A percentile compares a stretch with the other conserved stretches of the same genome.
Evolutionary conservation across 164 flowering plant genomes (phyloP).

Genomic region (Vitis riparia): DNA sequence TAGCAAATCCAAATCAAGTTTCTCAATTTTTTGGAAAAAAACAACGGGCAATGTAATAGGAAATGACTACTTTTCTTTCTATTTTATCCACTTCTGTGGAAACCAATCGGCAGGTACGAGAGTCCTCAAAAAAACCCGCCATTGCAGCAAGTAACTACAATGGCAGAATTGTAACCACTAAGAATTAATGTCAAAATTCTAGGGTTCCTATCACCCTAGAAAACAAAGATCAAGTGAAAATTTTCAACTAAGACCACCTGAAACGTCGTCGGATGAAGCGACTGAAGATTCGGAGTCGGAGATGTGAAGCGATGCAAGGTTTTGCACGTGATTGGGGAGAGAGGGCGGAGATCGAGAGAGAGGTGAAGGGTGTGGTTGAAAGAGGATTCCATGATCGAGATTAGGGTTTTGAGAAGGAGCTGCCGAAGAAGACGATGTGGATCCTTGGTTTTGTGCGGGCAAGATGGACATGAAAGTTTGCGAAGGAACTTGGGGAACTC

Average conservation of each 20-base stretch:
- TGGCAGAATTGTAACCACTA: no score
- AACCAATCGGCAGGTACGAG: no score
- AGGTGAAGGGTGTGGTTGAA: background rate
- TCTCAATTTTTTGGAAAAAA: no score
- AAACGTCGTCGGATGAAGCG: conserved; percentile 9
- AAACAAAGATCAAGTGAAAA: background rate
- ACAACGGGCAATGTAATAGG: no score
- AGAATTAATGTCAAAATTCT: background rate
- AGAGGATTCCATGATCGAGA: conserved; percentile 52
- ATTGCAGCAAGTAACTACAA: no score
- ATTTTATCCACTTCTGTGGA: no score
- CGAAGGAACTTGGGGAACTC: conserved; percentile 10
- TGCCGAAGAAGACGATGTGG: conserved; percentile 36
- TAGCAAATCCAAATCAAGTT: no score
- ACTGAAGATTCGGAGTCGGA: conserved; percentile 8
- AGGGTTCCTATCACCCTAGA: background rate
- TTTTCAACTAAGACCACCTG: conserved; percentile 11
- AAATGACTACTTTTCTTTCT: no score
- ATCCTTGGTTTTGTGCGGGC: conserved; percentile 52
- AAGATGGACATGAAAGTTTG: conserved; percentile 93
- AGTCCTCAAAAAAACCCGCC: no score
- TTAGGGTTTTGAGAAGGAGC: conserved; percentile 48
- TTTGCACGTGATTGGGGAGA: conserved; percentile 3
- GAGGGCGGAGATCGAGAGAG: conserved; percentile 12
- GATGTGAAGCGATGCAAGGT: no score